Conservation (phyloP, 805 yeast genomes). For the Candida insectorum region DNA sequence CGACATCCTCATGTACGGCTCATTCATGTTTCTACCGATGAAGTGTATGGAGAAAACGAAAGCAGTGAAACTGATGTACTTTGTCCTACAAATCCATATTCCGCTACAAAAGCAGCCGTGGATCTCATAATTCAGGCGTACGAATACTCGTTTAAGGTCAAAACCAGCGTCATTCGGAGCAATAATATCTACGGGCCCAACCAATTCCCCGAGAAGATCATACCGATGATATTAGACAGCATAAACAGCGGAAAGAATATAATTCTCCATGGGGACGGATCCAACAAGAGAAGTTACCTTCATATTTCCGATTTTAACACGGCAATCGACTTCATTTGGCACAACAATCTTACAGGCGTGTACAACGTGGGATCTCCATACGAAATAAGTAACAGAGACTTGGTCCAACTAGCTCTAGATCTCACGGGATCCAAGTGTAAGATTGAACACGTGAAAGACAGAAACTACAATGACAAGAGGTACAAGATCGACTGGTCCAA, state of each 20-base stretch:
- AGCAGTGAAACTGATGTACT: constrained; percentile 31
- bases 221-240: constrained; percentile 26
- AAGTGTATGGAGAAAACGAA: constrained; percentile 44
- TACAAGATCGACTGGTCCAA: constrained; percentile 23
- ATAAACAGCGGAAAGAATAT: constrained; percentile 24
- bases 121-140: constrained; percentile 49
- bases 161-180: constrained; percentile 41
- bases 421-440: constrained; percentile 9
- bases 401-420: constrained; percentile 19
- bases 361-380: constrained; percentile 25
- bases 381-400: constrained; percentile 23
- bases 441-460: constrained; percentile 24
- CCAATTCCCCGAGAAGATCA: constrained; percentile 54
- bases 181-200: constrained; percentile 53
- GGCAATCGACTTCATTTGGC: constrained; percentile 34
- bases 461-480: constrained; percentile 30
- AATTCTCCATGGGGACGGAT: constrained; percentile 48
- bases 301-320: constrained; percentile 39
- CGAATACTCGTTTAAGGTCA: constrained; percentile 38
- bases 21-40: constrained; percentile 56
- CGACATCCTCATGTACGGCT: constrained; percentile 14
- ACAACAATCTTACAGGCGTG: constrained; percentile 11
- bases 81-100: constrained; percentile 55
- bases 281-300: constrained; percentile 40
- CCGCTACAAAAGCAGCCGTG: constrained; percentile 54